phyloP scores from a whole-genome alignment of 148 eudicot genomes.

The Rheum nobile region DNA sequence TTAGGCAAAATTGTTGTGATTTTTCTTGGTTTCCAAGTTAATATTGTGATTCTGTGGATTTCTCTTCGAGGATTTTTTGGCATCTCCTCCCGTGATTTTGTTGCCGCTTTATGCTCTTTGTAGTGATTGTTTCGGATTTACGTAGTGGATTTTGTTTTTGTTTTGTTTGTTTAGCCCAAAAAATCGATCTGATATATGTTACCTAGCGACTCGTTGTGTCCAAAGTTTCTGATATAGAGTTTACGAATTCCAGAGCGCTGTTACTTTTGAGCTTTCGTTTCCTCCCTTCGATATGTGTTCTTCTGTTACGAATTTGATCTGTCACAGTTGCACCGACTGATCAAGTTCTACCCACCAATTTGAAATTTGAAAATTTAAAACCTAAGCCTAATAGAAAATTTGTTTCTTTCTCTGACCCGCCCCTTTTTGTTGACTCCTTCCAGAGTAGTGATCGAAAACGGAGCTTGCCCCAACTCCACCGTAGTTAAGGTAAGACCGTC shows the following conservation, averaged over 20 bases:
- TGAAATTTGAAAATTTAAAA: not conserved
- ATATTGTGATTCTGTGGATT: not conserved
- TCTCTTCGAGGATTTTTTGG: no score
- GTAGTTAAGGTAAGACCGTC: slow-evolving; percentile 52
- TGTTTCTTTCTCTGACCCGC: not conserved
- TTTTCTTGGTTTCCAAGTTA: no score
- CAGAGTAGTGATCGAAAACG: slow-evolving; percentile 89
- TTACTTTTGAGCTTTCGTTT: not conserved
- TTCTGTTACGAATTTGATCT: not conserved
- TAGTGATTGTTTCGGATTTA: not conserved
- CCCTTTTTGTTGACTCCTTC: slow-evolving; percentile 1
- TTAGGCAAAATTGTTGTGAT: not conserved
- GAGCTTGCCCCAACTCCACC: slow-evolving; percentile 54
- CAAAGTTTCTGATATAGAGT: not conserved
- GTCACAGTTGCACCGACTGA: not conserved
- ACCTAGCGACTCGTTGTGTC: not conserved
- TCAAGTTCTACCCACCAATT: not conserved
- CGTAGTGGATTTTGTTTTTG: not conserved
- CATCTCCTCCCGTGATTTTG: not conserved
- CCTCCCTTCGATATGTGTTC: not conserved
- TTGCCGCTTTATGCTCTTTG: not conserved
- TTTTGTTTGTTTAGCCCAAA: not conserved
- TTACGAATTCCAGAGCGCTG: not conserved
- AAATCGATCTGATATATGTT: not conserved
- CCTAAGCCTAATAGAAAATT: not conserved